These are phyloP conservation scores for Takashimella tepidaria DNA, from an alignment of 1,284 basidiomycete genomes.

Conservation along the genomic window DNA sequence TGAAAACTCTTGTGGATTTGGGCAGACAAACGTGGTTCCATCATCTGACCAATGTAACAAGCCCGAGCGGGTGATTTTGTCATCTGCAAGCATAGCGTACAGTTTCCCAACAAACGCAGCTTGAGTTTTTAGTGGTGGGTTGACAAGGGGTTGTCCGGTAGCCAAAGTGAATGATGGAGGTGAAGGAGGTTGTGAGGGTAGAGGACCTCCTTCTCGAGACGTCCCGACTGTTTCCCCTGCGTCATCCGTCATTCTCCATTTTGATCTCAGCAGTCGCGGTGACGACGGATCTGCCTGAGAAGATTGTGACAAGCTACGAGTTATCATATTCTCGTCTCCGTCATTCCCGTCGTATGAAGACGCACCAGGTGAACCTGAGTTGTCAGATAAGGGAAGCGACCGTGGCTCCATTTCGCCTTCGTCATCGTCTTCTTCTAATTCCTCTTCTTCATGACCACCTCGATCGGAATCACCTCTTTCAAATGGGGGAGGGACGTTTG, in stretches of 20 bases:
- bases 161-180: slow-evolving; percentile 19
- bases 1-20: slow-evolving; percentile 48
- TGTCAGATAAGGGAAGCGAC: background rate
- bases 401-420: background rate
- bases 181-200: background rate
- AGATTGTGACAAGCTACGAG: background rate
- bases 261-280: background rate
- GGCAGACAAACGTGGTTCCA: slow-evolving; percentile 48
- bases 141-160: slow-evolving; percentile 30
- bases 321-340: background rate
- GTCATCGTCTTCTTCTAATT: background rate
- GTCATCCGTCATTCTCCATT: no score
- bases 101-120: slow-evolving; percentile 48
- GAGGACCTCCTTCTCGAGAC: background rate
- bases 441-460: background rate
- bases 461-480: background rate
- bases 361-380: background rate
- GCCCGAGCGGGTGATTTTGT: slow-evolving; percentile 39
- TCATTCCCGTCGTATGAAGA: background rate
- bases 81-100: slow-evolving; percentile 48
- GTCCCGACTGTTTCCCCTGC: background rate
- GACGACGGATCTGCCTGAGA: background rate
- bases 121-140: slow-evolving; percentile 41
- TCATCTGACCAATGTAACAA: slow-evolving; percentile 46
- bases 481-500: background rate